A percentile compares a stretch with the other conserved stretches of the same genome.
phyloP scores from a whole-genome alignment of 306 rosid species.

The Acacia crassicarpa region DNA sequence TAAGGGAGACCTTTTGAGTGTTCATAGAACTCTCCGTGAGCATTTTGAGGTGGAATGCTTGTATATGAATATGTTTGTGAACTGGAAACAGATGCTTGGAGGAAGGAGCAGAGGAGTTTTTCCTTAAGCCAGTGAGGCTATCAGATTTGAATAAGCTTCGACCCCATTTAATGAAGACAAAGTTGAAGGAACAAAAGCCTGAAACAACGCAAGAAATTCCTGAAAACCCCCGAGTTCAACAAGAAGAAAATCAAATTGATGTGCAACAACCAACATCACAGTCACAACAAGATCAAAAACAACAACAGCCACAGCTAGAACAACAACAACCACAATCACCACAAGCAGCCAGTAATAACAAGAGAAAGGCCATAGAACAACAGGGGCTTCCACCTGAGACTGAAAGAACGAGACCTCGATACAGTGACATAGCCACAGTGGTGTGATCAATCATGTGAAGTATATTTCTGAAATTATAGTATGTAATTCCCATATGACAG shows the following conservation, averaged over 20 bases:
- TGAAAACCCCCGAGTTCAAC: constrained; percentile 36
- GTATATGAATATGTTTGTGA: neutral
- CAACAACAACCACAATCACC: constrained; percentile 43
- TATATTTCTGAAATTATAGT: constrained; percentile 34
- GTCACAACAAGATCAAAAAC: constrained; percentile 36
- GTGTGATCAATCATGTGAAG: constrained; percentile 48
- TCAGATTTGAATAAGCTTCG: constrained; percentile 69
- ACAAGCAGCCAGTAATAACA: constrained; percentile 47
- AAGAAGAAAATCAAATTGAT: constrained; percentile 1
- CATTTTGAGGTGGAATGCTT: neutral
- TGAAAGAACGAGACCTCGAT: constrained; percentile 88
- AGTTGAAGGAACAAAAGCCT: constrained; percentile 46
- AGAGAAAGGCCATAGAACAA: constrained; percentile 85
- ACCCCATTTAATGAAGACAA: constrained; percentile 77
- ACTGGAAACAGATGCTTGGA: constrained; percentile 71
- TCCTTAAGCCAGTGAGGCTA: constrained; percentile 84
- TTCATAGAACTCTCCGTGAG: neutral
- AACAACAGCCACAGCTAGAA: constrained; percentile 31
- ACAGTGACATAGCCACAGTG: constrained; percentile 70
- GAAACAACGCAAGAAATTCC: constrained; percentile 30
- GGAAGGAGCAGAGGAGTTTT: constrained; percentile 96
- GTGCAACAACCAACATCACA: neutral
- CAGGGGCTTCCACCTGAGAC: constrained; percentile 70
- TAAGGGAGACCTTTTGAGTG: neutral
- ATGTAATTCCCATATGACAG: constrained; percentile 42